Percentiles rank a stretch among this genome's conserved stretches.
phyloP scores from a whole-genome alignment of 257 asterid genomes.

The Plantago major region DNA sequence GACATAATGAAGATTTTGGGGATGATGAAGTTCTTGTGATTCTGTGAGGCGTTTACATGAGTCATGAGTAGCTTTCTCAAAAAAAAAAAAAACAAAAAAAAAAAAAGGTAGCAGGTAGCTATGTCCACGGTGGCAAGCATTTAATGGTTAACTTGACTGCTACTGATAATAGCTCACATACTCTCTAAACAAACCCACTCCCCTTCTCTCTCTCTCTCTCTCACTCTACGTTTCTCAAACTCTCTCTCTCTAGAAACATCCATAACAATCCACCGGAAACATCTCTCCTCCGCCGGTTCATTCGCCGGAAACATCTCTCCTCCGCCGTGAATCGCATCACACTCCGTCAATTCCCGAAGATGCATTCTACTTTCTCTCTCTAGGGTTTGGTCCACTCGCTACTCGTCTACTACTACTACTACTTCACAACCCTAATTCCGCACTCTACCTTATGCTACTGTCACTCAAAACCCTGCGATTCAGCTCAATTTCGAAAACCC shows the following conservation, averaged over 20 bases:
- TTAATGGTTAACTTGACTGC: conserved; percentile 26
- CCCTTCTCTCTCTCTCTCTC: conserved; percentile 14
- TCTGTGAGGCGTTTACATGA: too few relatives aligned
- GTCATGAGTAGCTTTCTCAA: too few relatives aligned
- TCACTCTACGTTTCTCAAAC: background rate
- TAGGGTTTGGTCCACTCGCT: conserved; percentile 21
- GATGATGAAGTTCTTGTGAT: too few relatives aligned
- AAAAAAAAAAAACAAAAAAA: too few relatives aligned
- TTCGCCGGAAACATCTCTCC: conserved; percentile 17
- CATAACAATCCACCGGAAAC: conserved; percentile 22
- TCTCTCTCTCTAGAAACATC: conserved; percentile 46
- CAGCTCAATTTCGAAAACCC: background rate
- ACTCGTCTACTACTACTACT: conserved; percentile 7
- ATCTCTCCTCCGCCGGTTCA: conserved; percentile 25
- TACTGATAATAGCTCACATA: conserved; percentile 20
- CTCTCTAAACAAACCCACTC: conserved; percentile 1
- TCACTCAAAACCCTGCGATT: background rate
- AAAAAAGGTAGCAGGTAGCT: conserved; percentile 37
- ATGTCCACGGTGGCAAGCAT: conserved; percentile 35
- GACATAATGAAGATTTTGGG: too few relatives aligned
- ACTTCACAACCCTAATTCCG: conserved; percentile 34
- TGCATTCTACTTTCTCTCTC: conserved; percentile 21
- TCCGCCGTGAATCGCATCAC: conserved; percentile 13
- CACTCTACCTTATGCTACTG: conserved; percentile 10
- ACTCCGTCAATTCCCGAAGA: background rate